Base-by-base conservation (phyloP, 176 grass and related monocot genomes). In the Poa pratensis region DNA sequence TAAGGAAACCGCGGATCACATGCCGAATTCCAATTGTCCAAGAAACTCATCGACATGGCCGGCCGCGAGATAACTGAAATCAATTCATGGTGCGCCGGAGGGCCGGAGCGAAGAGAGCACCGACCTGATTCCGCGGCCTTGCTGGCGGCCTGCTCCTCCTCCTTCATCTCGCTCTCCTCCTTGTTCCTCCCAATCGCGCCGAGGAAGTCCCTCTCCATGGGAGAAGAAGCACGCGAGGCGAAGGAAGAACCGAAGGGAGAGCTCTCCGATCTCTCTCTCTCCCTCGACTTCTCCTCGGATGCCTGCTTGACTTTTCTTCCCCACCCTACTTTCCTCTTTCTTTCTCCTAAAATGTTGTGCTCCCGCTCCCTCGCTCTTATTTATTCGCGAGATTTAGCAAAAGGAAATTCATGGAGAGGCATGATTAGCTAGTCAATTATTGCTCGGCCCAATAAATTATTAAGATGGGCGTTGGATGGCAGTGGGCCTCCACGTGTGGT, bases 171-270 rank as follows among this genome's bases (percentile, higher is more conserved):
- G 22, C 32, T 37, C 32, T 7, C 55, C 74, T 16, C 69, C 62
- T 82, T 83, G 58, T 57, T 82, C 67, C 57, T 20, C 73, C 84
- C 84, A 65, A 92, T 83, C 88, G 69, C 83, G 34, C 91, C 91
- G 81, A 96, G 85, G 79, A 96, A 96, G 67, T 96, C 91, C 89
- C 91, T 87, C 91, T 96, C 94, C 91, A 96, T 96, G 32, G 70
- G 48, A 73, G 74, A 57, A 43, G 11, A 52, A 69, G 5, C 79
- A 22, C 35, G 45, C 11, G 35, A 37, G 5, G 5, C 18, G 78
- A 32, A 3, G 78, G 0, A 32, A n/a, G 10, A 10, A 76, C 27
- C 7, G 18, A 32, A 34, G 51, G 9, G 66, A 43, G 57, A 79
- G 26, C 49, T 51, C 49, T 51, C 4, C 0, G 48, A 50, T 60